Percentiles rank a stretch among this genome's conserved stretches.
Conservation (phyloP, 2,329 filamentous ascomycete genomes). For the Grosmannia clavigera region DNA sequence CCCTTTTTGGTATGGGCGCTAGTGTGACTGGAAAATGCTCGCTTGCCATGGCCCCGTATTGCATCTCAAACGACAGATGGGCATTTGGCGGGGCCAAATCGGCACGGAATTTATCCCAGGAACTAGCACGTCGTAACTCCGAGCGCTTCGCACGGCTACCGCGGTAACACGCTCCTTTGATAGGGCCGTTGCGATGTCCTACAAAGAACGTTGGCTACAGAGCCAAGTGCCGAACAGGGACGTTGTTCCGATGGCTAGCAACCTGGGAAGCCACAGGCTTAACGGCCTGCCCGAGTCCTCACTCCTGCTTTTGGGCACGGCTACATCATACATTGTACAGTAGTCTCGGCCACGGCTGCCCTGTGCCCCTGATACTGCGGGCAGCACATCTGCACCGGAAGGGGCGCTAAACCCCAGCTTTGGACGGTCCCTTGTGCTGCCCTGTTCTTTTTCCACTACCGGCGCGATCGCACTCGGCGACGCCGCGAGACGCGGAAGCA, state of each 20-base stretch:
- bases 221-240: not conserved
- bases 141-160: not conserved
- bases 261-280: not conserved
- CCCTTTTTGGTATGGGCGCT: not conserved
- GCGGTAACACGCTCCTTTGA: not conserved
- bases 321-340: too few relatives aligned
- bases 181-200: not conserved
- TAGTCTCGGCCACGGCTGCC: not conserved
- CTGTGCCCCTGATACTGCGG: not conserved
- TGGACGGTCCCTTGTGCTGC: not conserved
- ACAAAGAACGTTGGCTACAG: not conserved
- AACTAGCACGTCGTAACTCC: not conserved
- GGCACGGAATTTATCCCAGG: not conserved
- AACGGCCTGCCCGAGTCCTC: not conserved
- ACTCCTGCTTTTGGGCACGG: not conserved
- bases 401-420: not conserved
- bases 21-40: not conserved
- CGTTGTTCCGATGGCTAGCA: not conserved
- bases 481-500: not conserved
- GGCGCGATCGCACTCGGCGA: not conserved
- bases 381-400: not conserved
- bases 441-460: not conserved
- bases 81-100: not conserved
- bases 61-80: not conserved
- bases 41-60: not conserved